These are phyloP conservation scores for Hypoxylon cercidicola DNA, from an alignment of 495 filamentous ascomycete genomes.

Conservation along the genomic window DNA sequence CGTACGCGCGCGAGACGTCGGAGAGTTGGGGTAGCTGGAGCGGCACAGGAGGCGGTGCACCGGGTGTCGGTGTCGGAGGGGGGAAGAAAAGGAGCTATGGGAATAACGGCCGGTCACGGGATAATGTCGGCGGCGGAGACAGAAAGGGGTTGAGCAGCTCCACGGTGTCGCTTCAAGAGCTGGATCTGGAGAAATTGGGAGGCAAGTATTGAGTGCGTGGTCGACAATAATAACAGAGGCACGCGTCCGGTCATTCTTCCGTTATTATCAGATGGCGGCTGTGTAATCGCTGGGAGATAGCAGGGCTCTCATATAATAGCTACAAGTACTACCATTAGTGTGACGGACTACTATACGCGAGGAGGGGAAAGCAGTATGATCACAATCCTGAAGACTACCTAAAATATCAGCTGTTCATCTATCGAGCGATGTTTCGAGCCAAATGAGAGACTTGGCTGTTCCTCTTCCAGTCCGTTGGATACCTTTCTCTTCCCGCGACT, in stretches of 20 bases:
- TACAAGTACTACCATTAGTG: constrained; percentile 1
- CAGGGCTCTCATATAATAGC: constrained; percentile 22
- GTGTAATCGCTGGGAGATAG: constrained; percentile 6
- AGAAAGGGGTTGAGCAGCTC: constrained; percentile 28
- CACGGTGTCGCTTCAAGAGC: constrained; percentile 31
- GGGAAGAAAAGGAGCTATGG: constrained; percentile 23
- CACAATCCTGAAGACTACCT: no score
- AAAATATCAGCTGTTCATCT: not conserved
- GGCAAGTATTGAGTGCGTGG: constrained; percentile 17
- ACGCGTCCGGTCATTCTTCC: not conserved
- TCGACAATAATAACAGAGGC: not conserved
- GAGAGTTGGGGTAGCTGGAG: constrained; percentile 48
- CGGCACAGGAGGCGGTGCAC: constrained; percentile 42
- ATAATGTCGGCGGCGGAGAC: constrained; percentile 11
- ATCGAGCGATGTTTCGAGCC: not conserved
- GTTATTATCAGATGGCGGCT: constrained; percentile 1
- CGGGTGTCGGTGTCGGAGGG: constrained; percentile 20
- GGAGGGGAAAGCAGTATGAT: not conserved
- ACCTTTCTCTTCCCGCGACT: not conserved
- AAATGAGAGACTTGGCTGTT: not conserved
- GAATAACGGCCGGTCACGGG: constrained; percentile 4
- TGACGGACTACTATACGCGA: not conserved
- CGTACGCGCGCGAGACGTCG: constrained; percentile 39
- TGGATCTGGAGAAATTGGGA: constrained; percentile 42
- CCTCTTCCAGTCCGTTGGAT: not conserved